Percentiles rank a stretch among this genome's conserved stretches.
These are phyloP conservation scores for Blastobotrys terrestris DNA, from an alignment of 805 yeast genomes.

Conservation along the genomic window DNA sequence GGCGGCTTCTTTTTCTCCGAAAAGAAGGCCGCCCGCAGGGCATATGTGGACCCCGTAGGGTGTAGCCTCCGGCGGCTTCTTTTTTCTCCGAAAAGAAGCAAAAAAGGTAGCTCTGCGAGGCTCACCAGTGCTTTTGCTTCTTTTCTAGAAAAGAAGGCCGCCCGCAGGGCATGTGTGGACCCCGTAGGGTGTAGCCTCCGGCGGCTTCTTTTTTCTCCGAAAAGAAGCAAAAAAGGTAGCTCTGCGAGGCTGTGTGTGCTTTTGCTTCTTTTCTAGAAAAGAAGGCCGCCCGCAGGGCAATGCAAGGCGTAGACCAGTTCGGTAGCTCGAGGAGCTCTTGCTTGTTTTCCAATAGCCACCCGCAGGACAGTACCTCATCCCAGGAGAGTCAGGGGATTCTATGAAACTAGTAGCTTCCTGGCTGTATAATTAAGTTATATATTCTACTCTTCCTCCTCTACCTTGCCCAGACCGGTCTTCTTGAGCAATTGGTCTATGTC, in stretches of 20 bases:
- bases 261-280: not conserved
- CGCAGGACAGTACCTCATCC: not conserved
- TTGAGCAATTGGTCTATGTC: conserved; percentile 72
- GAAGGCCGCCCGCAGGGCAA: not conserved
- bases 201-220: not conserved
- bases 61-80: not conserved
- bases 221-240: not conserved
- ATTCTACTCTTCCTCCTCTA: conserved; percentile 43
- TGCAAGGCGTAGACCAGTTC: too few relatives aligned
- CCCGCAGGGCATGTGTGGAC: not conserved
- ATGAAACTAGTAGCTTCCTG: too few relatives aligned
- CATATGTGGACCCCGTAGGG: too few relatives aligned
- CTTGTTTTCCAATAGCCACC: not conserved
- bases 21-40: too few relatives aligned
- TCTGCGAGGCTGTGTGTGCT: not conserved
- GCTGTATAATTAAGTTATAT: not conserved
- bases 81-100: not conserved
- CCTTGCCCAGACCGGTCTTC: conserved; percentile 61
- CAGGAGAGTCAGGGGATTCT: too few relatives aligned
- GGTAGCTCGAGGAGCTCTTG: not conserved
- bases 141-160: not conserved
- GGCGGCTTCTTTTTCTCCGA: too few relatives aligned
- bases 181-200: not conserved
- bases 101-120: not conserved
- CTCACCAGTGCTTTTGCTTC: not conserved